These are phyloP conservation scores for Populus hybrid DNA, from an alignment of 441 rosid genomes.

Conservation along the genomic window DNA sequence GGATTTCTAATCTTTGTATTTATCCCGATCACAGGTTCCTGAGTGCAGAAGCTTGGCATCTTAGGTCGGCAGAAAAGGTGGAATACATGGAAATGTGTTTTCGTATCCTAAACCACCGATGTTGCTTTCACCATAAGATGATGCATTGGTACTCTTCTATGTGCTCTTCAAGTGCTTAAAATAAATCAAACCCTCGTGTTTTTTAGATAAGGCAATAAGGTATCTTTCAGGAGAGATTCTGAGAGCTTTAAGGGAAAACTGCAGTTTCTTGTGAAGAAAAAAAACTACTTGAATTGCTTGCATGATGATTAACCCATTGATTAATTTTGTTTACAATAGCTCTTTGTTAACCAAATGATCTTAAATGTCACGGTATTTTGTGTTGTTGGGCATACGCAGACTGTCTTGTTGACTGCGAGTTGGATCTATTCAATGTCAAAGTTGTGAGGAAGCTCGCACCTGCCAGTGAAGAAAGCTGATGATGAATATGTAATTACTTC, in stretches of 20 bases:
- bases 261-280: neutral
- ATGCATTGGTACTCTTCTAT: conserved; percentile 64
- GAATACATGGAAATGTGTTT: conserved; percentile 80
- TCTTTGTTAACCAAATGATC: neutral
- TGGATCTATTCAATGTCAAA: conserved; percentile 74
- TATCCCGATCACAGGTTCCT: conserved; percentile 5
- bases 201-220: neutral
- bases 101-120: conserved; percentile 89
- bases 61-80: conserved; percentile 96
- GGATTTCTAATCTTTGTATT: neutral
- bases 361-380: neutral
- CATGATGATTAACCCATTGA: neutral
- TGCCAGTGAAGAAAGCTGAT: neutral
- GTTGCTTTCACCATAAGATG: conserved; percentile 89
- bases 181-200: neutral
- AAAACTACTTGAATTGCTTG: neutral
- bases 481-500: conserved; percentile 7
- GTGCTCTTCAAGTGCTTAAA: neutral
- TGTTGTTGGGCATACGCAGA: conserved; percentile 46
- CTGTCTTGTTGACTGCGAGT: conserved; percentile 79
- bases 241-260: neutral
- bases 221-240: neutral
- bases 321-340: neutral
- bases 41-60: conserved; percentile 58
- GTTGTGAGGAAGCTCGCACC: conserved; percentile 43